Percentiles rank a stretch among this genome's conserved stretches.
phyloP scores from a whole-genome alignment of 169 alveolate species.

The Cyclospora cayetanensis region DNA sequence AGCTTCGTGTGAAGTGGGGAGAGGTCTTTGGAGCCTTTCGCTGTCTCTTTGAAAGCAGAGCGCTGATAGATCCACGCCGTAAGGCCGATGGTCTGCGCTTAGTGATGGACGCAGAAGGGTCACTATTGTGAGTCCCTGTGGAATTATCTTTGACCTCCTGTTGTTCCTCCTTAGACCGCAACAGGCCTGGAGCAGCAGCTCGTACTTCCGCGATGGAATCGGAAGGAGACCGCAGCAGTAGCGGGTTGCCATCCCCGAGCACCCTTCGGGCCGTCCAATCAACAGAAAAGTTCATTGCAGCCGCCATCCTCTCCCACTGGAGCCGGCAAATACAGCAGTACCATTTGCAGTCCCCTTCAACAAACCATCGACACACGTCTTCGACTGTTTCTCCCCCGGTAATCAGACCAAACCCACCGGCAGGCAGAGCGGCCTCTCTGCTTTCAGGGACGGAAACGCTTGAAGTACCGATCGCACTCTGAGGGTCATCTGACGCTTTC shows the following conservation, averaged over 20 bases:
- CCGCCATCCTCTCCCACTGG: conserved; percentile 62
- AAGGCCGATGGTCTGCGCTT: conserved; percentile 19
- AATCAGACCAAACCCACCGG: neutral
- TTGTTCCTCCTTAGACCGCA: neutral
- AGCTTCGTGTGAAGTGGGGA: neutral
- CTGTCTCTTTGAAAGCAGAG: neutral
- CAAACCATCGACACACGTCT: conserved; percentile 53
- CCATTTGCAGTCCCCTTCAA: conserved; percentile 61
- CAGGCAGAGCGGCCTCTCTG: neutral
- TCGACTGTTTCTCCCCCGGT: conserved; percentile 48
- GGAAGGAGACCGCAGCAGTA: neutral
- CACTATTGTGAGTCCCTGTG: neutral
- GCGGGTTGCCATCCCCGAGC: conserved; percentile 51
- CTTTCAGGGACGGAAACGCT: neutral
- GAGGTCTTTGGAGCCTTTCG: neutral
- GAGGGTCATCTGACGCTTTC: neutral
- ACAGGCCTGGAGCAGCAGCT: too few relatives aligned
- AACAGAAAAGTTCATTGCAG: conserved; percentile 56
- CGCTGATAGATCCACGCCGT: neutral
- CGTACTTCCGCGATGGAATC: too few relatives aligned
- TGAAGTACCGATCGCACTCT: neutral
- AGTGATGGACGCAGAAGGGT: neutral
- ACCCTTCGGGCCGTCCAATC: conserved; percentile 57
- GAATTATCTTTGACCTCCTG: neutral
- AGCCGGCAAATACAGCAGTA: conserved; percentile 53